Evolutionary conservation across 805 yeast species (phyloP).

Genomic region (Cyberlindnera saturnus): DNA sequence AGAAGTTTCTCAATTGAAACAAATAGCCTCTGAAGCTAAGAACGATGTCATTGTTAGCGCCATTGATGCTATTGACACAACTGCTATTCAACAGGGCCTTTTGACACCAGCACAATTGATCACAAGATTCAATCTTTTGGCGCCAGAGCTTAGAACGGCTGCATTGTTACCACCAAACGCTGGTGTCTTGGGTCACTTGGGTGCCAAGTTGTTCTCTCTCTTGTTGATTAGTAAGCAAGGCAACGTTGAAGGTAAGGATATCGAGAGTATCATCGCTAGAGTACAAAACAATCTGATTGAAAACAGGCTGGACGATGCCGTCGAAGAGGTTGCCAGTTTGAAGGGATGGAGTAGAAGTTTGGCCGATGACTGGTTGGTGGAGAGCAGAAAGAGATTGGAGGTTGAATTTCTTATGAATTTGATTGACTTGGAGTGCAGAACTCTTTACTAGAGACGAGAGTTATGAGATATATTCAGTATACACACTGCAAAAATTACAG

Average conservation of each 20-base stretch:
- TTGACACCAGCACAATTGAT: conserved; percentile 32
- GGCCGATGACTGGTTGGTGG: conserved; percentile 87
- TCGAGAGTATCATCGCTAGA: conserved; percentile 84
- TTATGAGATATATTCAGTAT: background rate
- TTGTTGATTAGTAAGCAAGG: conserved; percentile 77
- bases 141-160: conserved; percentile 83
- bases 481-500: background rate
- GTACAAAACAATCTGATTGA: conserved; percentile 69
- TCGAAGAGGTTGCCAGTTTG: conserved; percentile 82
- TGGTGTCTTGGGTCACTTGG: conserved; percentile 86
- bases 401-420: conserved; percentile 71
- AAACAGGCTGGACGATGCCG: conserved; percentile 80
- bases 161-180: conserved; percentile 92
- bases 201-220: conserved; percentile 72
- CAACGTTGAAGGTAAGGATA: conserved; percentile 71
- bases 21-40: conserved; percentile 33
- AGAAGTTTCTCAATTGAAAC: conserved; percentile 17
- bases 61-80: conserved; percentile 39
- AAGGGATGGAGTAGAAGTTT: conserved; percentile 91
- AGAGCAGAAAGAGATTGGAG: conserved; percentile 86
- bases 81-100: conserved; percentile 45
- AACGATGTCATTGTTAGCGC: conserved; percentile 47
- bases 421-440: conserved; percentile 59
- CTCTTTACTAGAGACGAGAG: conserved; percentile 27
- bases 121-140: conserved; percentile 49